Evolutionary conservation across 2,329 filamentous ascomycete genomes (phyloP).

Genomic region (Ascochyta koolunga): DNA sequence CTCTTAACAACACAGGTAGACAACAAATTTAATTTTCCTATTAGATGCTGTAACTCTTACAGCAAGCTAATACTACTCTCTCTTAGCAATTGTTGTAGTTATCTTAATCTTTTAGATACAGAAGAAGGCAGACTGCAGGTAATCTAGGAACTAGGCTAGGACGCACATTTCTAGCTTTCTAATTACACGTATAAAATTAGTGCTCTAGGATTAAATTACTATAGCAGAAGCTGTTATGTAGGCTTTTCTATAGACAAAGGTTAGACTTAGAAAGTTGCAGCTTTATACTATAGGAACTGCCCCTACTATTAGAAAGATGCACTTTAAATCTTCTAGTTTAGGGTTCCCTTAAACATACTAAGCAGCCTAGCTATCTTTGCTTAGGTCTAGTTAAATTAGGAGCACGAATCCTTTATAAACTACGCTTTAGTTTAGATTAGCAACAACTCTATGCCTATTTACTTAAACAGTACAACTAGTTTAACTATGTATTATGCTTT

Average conservation of each 20-base stretch:
- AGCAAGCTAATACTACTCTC: too few relatives aligned
- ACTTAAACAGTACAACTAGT: too few relatives aligned
- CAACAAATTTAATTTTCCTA: too few relatives aligned
- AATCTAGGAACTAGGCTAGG: constrained; percentile 38
- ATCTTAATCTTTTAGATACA: constrained; percentile 49
- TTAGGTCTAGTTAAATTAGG: constrained; percentile 48
- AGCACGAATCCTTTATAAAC: constrained; percentile 48
- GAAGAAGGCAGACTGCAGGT: constrained; percentile 44
- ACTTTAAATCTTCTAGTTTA: constrained; percentile 51
- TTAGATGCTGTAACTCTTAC: too few relatives aligned
- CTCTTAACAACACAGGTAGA: too few relatives aligned
- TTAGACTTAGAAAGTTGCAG: constrained; percentile 50
- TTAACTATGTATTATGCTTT: too few relatives aligned
- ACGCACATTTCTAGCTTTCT: constrained; percentile 37
- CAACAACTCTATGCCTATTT: neutral
- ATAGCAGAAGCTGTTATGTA: constrained; percentile 52
- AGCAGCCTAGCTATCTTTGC: constrained; percentile 49
- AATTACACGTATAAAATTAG: constrained; percentile 19
- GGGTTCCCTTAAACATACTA: constrained; percentile 48
- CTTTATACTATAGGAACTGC: constrained; percentile 53
- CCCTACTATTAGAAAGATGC: constrained; percentile 46
- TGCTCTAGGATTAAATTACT: constrained; percentile 46
- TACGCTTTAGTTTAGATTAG: constrained; percentile 52
- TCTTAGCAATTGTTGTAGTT: constrained; percentile 42
- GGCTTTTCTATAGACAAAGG: constrained; percentile 51